Conservation (phyloP, 2,329 filamentous ascomycete species). For the Chaetoscypha palmicola region DNA sequence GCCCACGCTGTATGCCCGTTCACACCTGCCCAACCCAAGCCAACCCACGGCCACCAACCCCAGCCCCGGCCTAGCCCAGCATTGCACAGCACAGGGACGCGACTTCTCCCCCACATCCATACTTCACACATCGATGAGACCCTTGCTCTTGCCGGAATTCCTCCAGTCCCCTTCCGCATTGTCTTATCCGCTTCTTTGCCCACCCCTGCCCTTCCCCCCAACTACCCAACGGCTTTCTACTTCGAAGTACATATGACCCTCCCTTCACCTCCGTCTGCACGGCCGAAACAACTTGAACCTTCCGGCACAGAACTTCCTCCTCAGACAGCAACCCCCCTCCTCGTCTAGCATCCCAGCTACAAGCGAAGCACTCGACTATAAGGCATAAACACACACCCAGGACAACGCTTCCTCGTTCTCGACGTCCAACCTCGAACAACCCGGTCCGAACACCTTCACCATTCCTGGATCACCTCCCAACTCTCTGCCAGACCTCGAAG, state of each 20-base stretch:
- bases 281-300: conserved; percentile 16
- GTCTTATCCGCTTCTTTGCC: neutral
- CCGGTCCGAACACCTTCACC: conserved; percentile 11
- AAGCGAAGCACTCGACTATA: conserved; percentile 1
- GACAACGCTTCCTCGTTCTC: conserved; percentile 1
- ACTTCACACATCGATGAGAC: conserved; percentile 11
- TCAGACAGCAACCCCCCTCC: too few species aligned
- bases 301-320: neutral
- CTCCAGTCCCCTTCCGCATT: conserved; percentile 16
- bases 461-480: conserved; percentile 6
- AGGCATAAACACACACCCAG: conserved; percentile 15
- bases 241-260: conserved; percentile 16
- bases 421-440: neutral
- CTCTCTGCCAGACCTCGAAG: conserved; percentile 11
- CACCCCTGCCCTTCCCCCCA: neutral
- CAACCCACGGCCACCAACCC: conserved; percentile 1
- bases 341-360: too few species aligned
- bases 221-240: neutral
- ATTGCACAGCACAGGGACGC: neutral
- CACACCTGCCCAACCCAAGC: too few species aligned
- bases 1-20: too few species aligned
- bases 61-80: neutral
- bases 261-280: conserved; percentile 10
- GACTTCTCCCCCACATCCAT: neutral
- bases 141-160: conserved; percentile 12